These are phyloP conservation scores for Epichloe sibirici DNA, from an alignment of 2,329 filamentous ascomycete species.

Conservation along the genomic window DNA sequence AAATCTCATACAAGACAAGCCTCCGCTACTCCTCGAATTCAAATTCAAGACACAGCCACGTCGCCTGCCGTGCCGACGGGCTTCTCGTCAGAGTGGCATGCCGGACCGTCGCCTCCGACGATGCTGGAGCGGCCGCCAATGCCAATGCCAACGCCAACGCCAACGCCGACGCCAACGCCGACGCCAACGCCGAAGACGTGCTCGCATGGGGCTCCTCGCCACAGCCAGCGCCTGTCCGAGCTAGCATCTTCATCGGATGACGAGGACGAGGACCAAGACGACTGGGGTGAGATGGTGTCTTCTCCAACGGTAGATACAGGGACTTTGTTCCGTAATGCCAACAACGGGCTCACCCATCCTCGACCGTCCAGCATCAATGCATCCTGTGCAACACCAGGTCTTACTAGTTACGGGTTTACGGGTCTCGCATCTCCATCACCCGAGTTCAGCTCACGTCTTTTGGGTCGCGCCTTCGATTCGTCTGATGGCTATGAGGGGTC, in stretches of 20 bases:
- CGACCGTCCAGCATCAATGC: too few relatives aligned
- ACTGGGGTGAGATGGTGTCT: slow-evolving; percentile 49
- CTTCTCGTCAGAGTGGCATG: background rate
- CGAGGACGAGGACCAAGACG: slow-evolving; percentile 34
- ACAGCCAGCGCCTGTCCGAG: background rate
- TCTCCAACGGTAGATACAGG: slow-evolving; percentile 14
- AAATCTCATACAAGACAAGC: slow-evolving; percentile 9
- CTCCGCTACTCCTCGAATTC: slow-evolving; percentile 8
- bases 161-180: background rate
- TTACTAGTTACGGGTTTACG: too few relatives aligned
- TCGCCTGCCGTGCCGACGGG: slow-evolving; percentile 4
- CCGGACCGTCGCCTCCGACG: background rate
- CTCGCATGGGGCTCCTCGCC: background rate
- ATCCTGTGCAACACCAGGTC: too few relatives aligned
- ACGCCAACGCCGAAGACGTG: background rate
- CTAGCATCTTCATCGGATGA: background rate
- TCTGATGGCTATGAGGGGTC: background rate
- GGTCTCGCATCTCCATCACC: background rate
- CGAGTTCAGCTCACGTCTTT: too few relatives aligned
- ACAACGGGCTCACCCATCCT: background rate
- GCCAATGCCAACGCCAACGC: too few relatives aligned
- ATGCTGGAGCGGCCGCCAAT: background rate
- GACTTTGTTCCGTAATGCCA: background rate
- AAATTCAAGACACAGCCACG: background rate
- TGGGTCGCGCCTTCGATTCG: background rate